Percentiles rank a stretch among this genome's conserved stretches.
phyloP scores from a whole-genome alignment of 2,329 filamentous ascomycete species.

The Colletotrichum sp. region DNA sequence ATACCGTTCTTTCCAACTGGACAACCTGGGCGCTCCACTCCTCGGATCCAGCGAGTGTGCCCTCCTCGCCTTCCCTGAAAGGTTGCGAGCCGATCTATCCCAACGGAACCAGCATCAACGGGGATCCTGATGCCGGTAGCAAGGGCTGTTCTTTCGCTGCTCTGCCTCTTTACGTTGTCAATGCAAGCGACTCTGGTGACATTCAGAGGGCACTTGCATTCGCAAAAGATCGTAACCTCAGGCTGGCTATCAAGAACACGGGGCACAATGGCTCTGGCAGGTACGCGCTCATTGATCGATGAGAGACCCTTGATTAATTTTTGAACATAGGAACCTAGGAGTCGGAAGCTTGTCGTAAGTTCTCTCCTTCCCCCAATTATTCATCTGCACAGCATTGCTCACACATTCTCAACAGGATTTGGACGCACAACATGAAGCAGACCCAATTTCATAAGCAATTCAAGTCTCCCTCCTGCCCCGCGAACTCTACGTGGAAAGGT shows the following conservation, averaged over 20 bases:
- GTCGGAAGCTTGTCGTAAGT: background rate
- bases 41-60: background rate
- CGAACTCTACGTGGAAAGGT: background rate
- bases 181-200: slow-evolving; percentile 22
- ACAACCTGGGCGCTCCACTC: slow-evolving; percentile 36
- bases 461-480: background rate
- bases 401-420: slow-evolving; percentile 27
- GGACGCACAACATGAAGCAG: slow-evolving; percentile 44
- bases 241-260: slow-evolving; percentile 37
- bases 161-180: slow-evolving; percentile 27
- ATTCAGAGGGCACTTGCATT: slow-evolving; percentile 36
- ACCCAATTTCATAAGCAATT: background rate
- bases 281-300: background rate
- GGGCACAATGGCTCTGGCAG: slow-evolving; percentile 26
- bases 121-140: slow-evolving; percentile 28
- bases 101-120: slow-evolving; percentile 29
- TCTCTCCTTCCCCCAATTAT: background rate
- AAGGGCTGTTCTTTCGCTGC: slow-evolving; percentile 18
- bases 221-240: slow-evolving; percentile 38
- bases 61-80: slow-evolving; percentile 33
- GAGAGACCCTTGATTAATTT: background rate
- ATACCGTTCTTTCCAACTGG: slow-evolving; percentile 39
- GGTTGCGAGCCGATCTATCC: slow-evolving; percentile 42
- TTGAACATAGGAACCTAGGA: background rate
- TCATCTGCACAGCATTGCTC: background rate